Percentiles rank a stretch among this genome's conserved stretches.
These are phyloP conservation scores for Fusarium clavum DNA, from an alignment of 2,329 filamentous ascomycete species.

Conservation along the genomic window DNA sequence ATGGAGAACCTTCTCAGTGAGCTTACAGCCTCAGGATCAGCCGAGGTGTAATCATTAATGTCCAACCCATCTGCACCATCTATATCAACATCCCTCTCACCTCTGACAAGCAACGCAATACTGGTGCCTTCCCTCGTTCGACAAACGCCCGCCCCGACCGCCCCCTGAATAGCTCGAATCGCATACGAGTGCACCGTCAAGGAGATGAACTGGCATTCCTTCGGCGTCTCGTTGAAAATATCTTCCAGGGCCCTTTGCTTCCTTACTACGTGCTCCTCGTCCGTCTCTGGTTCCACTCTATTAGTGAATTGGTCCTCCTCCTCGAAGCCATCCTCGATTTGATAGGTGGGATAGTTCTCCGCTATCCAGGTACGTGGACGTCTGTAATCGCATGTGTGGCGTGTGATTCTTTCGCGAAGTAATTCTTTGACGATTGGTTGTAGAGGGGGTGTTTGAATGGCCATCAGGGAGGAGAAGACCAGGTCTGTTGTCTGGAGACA, in stretches of 20 bases:
- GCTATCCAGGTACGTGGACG: slow-evolving; percentile 61
- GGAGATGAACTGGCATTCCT: slow-evolving; percentile 57
- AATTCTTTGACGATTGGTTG: slow-evolving; percentile 67
- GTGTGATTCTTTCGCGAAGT: slow-evolving; percentile 68
- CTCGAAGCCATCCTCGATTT: slow-evolving; percentile 64
- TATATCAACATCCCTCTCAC: slow-evolving; percentile 34
- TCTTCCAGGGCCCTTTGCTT: slow-evolving; percentile 59
- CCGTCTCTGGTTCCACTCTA: slow-evolving; percentile 60
- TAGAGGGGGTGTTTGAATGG: slow-evolving; percentile 55
- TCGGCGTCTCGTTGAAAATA: slow-evolving; percentile 57
- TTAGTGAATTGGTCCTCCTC: slow-evolving; percentile 68
- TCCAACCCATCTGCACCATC: slow-evolving; percentile 4
- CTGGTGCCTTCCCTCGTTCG: slow-evolving; percentile 62
- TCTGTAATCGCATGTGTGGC: slow-evolving; percentile 72
- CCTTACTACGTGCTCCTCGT: slow-evolving; percentile 58
- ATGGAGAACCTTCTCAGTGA: slow-evolving; percentile 25
- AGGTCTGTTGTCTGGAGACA: slow-evolving; percentile 68
- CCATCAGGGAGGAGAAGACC: slow-evolving; percentile 59
- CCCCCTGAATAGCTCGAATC: slow-evolving; percentile 57
- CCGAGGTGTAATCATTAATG: slow-evolving; percentile 1
- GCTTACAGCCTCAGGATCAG: slow-evolving; percentile 5
- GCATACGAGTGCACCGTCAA: slow-evolving; percentile 64
- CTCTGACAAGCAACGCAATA: slow-evolving; percentile 68
- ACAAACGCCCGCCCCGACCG: slow-evolving; percentile 58
- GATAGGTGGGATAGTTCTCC: slow-evolving; percentile 61